phyloP scores from a whole-genome alignment of 306 rosid species.

The Albizia julibrissin region DNA sequence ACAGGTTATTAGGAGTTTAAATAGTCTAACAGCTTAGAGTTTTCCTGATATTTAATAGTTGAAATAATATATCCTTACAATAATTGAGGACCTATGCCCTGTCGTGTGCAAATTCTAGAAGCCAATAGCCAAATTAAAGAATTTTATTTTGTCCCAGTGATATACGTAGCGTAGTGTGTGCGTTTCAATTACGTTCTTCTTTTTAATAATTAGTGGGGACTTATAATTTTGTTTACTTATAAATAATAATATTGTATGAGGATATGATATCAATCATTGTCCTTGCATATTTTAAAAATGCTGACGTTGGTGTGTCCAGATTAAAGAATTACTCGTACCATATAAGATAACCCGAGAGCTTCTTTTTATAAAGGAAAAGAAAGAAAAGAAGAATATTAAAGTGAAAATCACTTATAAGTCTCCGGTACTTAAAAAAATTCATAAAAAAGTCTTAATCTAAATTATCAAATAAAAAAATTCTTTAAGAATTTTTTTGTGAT shows the following conservation, averaged over 20 bases:
- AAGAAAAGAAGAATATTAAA: background rate
- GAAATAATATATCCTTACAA: background rate
- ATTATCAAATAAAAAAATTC: no score
- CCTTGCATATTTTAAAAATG: background rate
- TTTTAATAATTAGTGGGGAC: background rate
- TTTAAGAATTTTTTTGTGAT: no score
- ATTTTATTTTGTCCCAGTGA: conserved; percentile 5
- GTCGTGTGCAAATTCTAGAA: conserved; percentile 1
- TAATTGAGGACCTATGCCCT: conserved; percentile 25
- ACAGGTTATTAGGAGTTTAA: background rate
- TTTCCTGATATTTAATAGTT: no score
- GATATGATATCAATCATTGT: background rate
- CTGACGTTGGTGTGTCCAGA: background rate
- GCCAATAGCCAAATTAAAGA: conserved; percentile 4
- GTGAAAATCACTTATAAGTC: no score
- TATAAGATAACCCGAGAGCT: background rate
- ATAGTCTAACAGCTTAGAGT: no score
- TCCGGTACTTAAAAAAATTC: no score
- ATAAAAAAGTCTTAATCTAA: no score
- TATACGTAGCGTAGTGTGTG: background rate
- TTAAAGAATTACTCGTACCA: background rate
- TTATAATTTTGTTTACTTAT: background rate
- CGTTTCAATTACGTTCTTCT: background rate
- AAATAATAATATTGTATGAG: background rate
- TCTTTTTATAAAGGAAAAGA: background rate